These are phyloP conservation scores for Sarocladiaceae sp. DNA, from an alignment of 2,329 filamentous ascomycete species.

Conservation along the genomic window DNA sequence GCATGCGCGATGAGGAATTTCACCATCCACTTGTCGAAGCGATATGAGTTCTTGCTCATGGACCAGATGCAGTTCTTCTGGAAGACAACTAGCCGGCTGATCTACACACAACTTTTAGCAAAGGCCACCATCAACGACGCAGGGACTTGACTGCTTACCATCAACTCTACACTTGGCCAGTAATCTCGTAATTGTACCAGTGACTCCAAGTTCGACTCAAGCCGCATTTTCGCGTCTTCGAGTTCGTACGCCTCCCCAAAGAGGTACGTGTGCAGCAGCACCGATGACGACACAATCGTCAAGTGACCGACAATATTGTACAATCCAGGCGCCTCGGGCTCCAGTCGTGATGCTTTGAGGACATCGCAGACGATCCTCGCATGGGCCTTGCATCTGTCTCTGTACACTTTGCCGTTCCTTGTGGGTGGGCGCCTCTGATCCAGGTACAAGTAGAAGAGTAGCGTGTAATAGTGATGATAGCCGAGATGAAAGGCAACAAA, in stretches of 20 bases:
- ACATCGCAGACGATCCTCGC: conserved; percentile 25
- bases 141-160: conserved; percentile 18
- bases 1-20: conserved; percentile 35
- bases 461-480: conserved; percentile 28
- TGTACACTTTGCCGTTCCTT: conserved; percentile 23
- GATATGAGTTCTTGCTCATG: conserved; percentile 22
- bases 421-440: conserved; percentile 24
- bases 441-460: conserved; percentile 29
- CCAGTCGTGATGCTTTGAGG: conserved; percentile 20
- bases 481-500: conserved; percentile 31
- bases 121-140: conserved; percentile 11
- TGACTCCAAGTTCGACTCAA: conserved; percentile 27
- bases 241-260: conserved; percentile 27
- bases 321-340: conserved; percentile 20
- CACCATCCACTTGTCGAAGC: conserved; percentile 45
- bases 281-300: conserved; percentile 29
- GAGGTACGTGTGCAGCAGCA: conserved; percentile 27
- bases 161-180: conserved; percentile 29
- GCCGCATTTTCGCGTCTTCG: conserved; percentile 15
- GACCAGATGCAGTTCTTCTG: conserved; percentile 26
- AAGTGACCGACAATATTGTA: conserved; percentile 31
- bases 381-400: conserved; percentile 24
- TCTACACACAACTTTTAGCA: too few relatives aligned
- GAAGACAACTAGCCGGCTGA: conserved; percentile 27
- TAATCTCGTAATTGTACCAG: conserved; percentile 25